Conservation (phyloP, 805 yeast genomes). For the Lachancea cidri region DNA sequence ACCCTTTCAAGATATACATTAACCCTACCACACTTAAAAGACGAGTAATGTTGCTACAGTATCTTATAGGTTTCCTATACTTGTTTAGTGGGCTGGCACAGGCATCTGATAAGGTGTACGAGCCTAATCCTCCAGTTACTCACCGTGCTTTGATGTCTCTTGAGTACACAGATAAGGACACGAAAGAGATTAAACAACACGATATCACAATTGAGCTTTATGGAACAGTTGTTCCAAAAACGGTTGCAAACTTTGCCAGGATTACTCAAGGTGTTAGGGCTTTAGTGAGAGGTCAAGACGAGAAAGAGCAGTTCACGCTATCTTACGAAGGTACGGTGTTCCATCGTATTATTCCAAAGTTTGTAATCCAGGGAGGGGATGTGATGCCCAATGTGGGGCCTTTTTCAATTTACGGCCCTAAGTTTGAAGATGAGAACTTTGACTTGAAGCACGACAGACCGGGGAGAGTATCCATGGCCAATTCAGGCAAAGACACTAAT, state of each 20-base stretch:
- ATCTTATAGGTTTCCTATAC: constrained; percentile 1
- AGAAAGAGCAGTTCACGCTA: constrained; percentile 18
- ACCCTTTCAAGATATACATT: too few relatives aligned
- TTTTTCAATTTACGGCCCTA: constrained; percentile 67
- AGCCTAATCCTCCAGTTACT: constrained; percentile 34
- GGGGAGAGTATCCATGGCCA: constrained; percentile 68
- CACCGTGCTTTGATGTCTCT: constrained; percentile 23
- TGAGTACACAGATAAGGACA: constrained; percentile 21
- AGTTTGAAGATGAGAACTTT: constrained; percentile 75
- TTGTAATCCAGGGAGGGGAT: constrained; percentile 89
- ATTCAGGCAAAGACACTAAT: constrained; percentile 58
- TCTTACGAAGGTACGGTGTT: constrained; percentile 58
- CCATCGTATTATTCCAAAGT: constrained; percentile 68
- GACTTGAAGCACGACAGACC: constrained; percentile 61
- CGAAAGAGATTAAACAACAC: constrained; percentile 8
- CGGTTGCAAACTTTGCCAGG: constrained; percentile 54
- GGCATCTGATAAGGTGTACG: constrained; percentile 16
- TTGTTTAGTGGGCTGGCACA: not conserved
- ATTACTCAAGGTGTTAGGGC: constrained; percentile 43
- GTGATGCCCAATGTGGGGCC: constrained; percentile 77
- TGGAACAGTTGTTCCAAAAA: constrained; percentile 60
- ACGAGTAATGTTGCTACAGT: constrained; percentile 2
- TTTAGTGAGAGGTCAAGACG: constrained; percentile 23
- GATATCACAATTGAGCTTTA: constrained; percentile 56
- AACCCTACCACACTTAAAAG: not conserved